Evolutionary conservation across 1,284 basidiomycete genomes (phyloP), one percentile per base, ranked within the genome.

Genomic region (Athelia sp.): DNA sequence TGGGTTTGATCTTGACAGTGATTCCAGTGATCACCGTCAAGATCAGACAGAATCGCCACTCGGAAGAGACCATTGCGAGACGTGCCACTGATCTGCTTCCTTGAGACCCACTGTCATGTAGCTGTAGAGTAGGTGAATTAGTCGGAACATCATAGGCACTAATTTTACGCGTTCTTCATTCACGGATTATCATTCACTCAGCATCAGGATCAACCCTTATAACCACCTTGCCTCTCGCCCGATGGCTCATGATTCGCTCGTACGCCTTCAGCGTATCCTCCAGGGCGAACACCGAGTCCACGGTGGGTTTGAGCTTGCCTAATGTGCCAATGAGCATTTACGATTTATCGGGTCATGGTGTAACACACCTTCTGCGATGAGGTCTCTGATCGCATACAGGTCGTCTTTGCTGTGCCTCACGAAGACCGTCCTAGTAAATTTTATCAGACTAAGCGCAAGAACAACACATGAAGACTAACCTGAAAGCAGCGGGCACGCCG

Each of bases 151-250:
- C n/a, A n/a, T n/a, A n/a, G n/a, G n/a, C n/a, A n/a, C n/a, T n/a
- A n/a, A n/a, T n/a, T n/a, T n/a, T n/a, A n/a, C n/a, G n/a, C n/a
- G n/a, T 29, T 29, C 26, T 29, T 6, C 26, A 6, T 29, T 4
- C 26, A 6, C 6, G 26, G 13, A 13, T 29, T 13, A 29, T 6
- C 40, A 45, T n/a, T 46, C 26, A 53, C 18, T 48, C 50, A 34
- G 52, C 54, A 50, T 54, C 50, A 17, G 62, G 60, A 43, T 73
- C 70, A 11, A 82, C 64, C 51, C 71, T 75, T 13, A 84, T 66
- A 1, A 80, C 65, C 2, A 90, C 72, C 62, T 89, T 89, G 1
- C 87, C 87, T 14, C 68, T 76, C 2, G 82, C 80, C 40, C 76
- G 71, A 3, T 68, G 64, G 3, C 73, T 73, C 68, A 79, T 69